Percentiles rank a stretch among this genome's conserved stretches.
Evolutionary conservation across 2,329 filamentous ascomycete species (phyloP).

Genomic region (Knoxdaviesia capensis): DNA sequence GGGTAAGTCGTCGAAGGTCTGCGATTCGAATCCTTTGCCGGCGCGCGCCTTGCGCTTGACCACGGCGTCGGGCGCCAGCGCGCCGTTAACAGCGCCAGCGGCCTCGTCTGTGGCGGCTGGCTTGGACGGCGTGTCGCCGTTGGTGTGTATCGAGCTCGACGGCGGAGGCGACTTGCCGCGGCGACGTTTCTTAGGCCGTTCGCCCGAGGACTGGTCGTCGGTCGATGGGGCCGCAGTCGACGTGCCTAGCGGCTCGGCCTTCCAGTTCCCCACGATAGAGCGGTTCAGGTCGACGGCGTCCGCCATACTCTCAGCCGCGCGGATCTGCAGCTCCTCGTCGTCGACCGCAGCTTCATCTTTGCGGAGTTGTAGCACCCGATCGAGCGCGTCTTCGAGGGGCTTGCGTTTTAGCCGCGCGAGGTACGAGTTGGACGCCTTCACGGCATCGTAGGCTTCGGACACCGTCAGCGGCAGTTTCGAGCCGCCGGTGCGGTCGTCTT

Average conservation of each 20-base stretch:
- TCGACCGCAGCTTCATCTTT: slow-evolving; percentile 38
- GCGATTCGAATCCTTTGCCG: slow-evolving; percentile 12
- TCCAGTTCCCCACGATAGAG: slow-evolving; percentile 21
- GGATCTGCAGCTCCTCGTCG: slow-evolving; percentile 19
- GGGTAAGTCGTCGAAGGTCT: slow-evolving; percentile 8
- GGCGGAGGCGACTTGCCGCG: slow-evolving; percentile 1
- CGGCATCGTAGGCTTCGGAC: slow-evolving; percentile 50
- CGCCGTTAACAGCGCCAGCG: slow-evolving; percentile 2
- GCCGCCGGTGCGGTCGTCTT: slow-evolving; percentile 38
- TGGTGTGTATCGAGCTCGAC: slow-evolving; percentile 1
- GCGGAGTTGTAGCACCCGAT: slow-evolving; percentile 56
- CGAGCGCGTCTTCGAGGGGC: slow-evolving; percentile 66
- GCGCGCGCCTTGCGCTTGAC: slow-evolving; percentile 12
- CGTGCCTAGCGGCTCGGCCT: slow-evolving; percentile 7
- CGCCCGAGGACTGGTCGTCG: slow-evolving; percentile 10
- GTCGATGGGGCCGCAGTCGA: slow-evolving; percentile 5
- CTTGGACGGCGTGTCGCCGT: slow-evolving; percentile 4
- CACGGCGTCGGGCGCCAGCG: slow-evolving; percentile 5
- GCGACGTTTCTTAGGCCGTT: slow-evolving; percentile 2
- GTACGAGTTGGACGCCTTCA: slow-evolving; percentile 73
- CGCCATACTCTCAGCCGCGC: slow-evolving; percentile 4
- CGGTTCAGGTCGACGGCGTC: slow-evolving; percentile 14
- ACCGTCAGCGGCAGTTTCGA: slow-evolving; percentile 25
- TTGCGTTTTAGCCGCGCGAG: slow-evolving; percentile 67
- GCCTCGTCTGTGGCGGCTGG: not conserved